Conservation (phyloP, 192 early-diverging fungal genomes). For the Coemansia sp. region DNA sequence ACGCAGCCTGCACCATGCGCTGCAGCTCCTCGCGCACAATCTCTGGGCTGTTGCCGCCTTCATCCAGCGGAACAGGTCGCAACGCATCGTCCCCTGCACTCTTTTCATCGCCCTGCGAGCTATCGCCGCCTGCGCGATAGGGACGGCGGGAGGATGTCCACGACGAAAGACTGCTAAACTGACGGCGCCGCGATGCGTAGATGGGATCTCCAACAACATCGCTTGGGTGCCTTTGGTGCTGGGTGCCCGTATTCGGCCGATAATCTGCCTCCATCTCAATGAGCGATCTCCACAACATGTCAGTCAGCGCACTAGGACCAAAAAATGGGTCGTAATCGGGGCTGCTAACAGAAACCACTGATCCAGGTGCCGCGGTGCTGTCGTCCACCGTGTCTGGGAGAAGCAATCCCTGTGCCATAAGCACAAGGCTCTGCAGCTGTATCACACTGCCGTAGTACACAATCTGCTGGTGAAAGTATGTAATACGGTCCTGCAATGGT, state of each 20-base stretch:
- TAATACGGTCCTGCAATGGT: conserved; percentile 49
- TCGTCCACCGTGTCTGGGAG: conserved; percentile 41
- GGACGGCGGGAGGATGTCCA: conserved; percentile 26
- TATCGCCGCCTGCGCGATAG: conserved; percentile 18
- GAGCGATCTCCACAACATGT: conserved; percentile 39
- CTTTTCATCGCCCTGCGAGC: background rate
- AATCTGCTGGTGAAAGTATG: conserved; percentile 51
- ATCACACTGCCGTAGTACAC: conserved; percentile 50
- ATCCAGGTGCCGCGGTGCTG: conserved; percentile 4
- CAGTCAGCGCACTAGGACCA: conserved; percentile 34
- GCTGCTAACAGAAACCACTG: background rate
- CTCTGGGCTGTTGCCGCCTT: conserved; percentile 47
- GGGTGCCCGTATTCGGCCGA: background rate
- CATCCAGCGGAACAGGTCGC: conserved; percentile 34
- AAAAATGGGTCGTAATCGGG: background rate
- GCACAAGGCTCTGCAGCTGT: conserved; percentile 43
- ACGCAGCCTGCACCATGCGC: conserved; percentile 50
- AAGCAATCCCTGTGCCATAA: conserved; percentile 41
- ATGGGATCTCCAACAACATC: conserved; percentile 4
- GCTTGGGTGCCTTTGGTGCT: background rate
- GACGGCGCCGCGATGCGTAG: conserved; percentile 34
- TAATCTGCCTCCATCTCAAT: conserved; percentile 21
- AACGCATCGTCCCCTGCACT: conserved; percentile 14
- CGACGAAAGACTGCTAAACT: conserved; percentile 21
- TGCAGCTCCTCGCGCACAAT: conserved; percentile 49